Base-by-base conservation (phyloP, 495 filamentous ascomycete species). In the Amorphotheca resinae region DNA sequence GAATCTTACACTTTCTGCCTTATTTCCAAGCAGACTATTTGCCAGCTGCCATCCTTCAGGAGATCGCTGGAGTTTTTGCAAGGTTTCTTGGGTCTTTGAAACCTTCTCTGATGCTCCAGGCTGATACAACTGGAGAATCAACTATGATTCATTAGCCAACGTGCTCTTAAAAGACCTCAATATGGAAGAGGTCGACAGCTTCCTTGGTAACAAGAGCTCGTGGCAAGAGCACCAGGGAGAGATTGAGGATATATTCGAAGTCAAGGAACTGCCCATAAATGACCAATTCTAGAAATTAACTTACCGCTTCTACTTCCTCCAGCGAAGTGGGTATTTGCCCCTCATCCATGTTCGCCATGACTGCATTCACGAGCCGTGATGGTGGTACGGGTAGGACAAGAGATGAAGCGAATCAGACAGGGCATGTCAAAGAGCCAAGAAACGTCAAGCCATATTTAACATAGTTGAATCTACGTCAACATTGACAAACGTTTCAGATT, bases 31-130 rank as follows among this genome's bases (percentile, higher is more conserved):
- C 9, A 96, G 69, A 14, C 69, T 71, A 53, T 87, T 74, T 7
- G 85, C 87, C 12, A 96, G 67, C 42, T 82, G 70, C 89, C 88
- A 96, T 39, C 87, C 91, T 53, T 84, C 66, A 0, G 77, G 66
- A 4, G 82, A 80, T 50, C 75, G 74, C 53, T 95, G 88, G 3
- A 94, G 65, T 25, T 65, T 61, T 42, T 86, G 80, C 4, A 98
- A 66, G n/a, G 76, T 72, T 21, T 82, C 74, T 49, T 95, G 80
- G 39, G 87, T 83, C 25, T 72, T 65, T 33, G 69, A 64, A 41
- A 91, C 72, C 20, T 70, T 69, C 42, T 70, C 60, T 28, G 72
- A 69, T 0, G 66, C 63, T 34, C 75, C 77, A 32, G 85, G 83
- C 49, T 74, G 61, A 59, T 94, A 94, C 22, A 95, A 66, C 12